Conservation (phyloP, 352 stramenopile genomes). For the Phytophthora foliorum region DNA sequence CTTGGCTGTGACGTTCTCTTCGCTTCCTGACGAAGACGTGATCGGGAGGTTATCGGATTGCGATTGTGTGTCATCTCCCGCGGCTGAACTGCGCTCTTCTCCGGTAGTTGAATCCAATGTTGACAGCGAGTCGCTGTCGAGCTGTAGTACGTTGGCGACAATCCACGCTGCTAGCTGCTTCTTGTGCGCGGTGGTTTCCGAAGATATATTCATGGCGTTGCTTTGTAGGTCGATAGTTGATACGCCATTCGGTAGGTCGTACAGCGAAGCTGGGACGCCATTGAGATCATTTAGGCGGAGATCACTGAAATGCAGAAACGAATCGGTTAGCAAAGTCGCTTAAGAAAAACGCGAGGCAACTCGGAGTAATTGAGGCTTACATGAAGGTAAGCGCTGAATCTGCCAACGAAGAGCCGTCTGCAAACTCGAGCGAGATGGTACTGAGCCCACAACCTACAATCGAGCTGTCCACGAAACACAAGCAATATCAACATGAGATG, state of each 20-base stretch:
- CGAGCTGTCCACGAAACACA: conserved; percentile 24
- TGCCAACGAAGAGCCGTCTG: conserved; percentile 32
- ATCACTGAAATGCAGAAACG: conserved; percentile 37
- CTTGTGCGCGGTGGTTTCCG: conserved; percentile 36
- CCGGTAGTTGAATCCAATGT: conserved; percentile 8
- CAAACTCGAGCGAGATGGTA: conserved; percentile 54
- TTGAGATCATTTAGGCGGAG: conserved; percentile 53
- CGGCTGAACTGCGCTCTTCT: conserved; percentile 9
- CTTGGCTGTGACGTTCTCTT: conserved; percentile 13
- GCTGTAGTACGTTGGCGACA: conserved; percentile 34
- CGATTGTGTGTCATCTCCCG: background rate
- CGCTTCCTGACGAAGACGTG: conserved; percentile 10
- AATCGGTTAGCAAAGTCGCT: background rate
- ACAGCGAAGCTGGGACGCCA: conserved; percentile 23
- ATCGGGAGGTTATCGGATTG: background rate
- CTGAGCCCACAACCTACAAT: conserved; percentile 54
- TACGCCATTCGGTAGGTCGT: conserved; percentile 10
- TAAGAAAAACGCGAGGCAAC: no score
- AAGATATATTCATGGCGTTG: conserved; percentile 50
- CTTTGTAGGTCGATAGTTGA: conserved; percentile 52
- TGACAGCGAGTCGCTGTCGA: conserved; percentile 39
- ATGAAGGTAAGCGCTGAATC: conserved; percentile 36
- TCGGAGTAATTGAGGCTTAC: conserved; percentile 19
- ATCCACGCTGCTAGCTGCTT: conserved; percentile 46
- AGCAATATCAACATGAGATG: conserved; percentile 11